Evolutionary conservation across 2,329 filamentous ascomycete genomes (phyloP), one percentile per base, ranked within the genome.

Genomic region (Aspergillus intermedius): DNA sequence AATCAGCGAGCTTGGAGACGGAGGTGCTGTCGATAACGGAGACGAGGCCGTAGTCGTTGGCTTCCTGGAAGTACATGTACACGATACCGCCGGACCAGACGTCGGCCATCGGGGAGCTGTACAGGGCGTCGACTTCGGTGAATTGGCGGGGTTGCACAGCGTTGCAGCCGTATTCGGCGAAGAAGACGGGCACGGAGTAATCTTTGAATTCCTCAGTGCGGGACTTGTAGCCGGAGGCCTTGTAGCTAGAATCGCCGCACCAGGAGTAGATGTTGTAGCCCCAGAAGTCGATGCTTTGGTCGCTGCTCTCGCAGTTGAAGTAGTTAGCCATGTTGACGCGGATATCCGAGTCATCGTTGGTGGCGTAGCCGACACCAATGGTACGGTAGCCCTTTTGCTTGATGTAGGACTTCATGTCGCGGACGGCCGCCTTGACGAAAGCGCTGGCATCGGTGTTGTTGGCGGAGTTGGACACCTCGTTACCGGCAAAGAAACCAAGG

Each of bases 191-290:
- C 5, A 96, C 87, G 10, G 87, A 87, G 78, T 91, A 97, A 66
- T 84, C 81, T 51, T 77, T 71, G 75, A 95, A 96, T 74, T 95
- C 91, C 54, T 87, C 72, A 57, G 89, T 88, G 67, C 91, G 86
- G 50, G 82, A 77, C 55, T 84, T 78, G 72, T 90, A 97, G 47
- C 88, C 87, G 1, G 91, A 95, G 51, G 78, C 66, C 25, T 76
- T 64, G 74, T 86, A 91, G 59, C 77, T 82, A 64, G 87, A 94
- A 60, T 89, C 68, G 56, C 91, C 91, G 68, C 91, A 97, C 91
- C 91, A 97, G 40, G 89, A 94, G 80, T 96, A 97, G 74, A 96
- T 94, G 78, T 96, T 97, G 83, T 96, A 95, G 52, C 91, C 91
- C 89, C 89, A 96, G 78, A 91, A 96, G 72, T 96, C 91, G 56